These are phyloP conservation scores for Metarhizium brunneum DNA, from an alignment of 2,329 filamentous ascomycete species.

Conservation along the genomic window DNA sequence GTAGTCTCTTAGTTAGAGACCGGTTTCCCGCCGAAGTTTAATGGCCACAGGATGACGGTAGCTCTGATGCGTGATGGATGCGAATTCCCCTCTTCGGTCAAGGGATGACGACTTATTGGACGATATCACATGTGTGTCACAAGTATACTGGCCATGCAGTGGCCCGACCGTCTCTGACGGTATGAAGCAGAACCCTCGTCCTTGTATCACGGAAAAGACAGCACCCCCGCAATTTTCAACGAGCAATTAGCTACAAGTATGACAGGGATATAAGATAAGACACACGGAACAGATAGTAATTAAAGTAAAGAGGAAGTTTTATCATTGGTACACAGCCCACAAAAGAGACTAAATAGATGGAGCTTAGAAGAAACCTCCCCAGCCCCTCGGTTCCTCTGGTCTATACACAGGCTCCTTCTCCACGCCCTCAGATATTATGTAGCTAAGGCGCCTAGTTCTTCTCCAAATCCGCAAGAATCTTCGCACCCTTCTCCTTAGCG, in stretches of 20 bases:
- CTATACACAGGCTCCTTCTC: slow-evolving; percentile 45
- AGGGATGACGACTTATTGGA: background rate
- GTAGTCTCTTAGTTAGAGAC: too few relatives aligned
- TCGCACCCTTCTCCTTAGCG: slow-evolving; percentile 94
- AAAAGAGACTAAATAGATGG: slow-evolving; percentile 44
- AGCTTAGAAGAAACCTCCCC: slow-evolving; percentile 38
- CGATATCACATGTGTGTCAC: background rate
- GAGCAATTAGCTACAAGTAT: background rate
- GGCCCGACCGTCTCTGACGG: too few relatives aligned
- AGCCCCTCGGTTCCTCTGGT: slow-evolving; percentile 39
- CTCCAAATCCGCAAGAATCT: slow-evolving; percentile 96
- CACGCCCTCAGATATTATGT: slow-evolving; percentile 26
- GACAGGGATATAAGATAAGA: background rate
- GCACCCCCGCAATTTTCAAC: too few relatives aligned
- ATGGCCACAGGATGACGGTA: background rate
- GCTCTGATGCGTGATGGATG: background rate
- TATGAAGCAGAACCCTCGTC: too few relatives aligned
- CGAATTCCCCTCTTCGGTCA: background rate
- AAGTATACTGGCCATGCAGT: background rate
- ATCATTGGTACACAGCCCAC: slow-evolving; percentile 55
- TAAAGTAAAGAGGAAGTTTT: slow-evolving; percentile 33
- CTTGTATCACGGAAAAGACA: too few relatives aligned
- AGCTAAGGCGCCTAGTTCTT: slow-evolving; percentile 37
- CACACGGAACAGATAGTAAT: background rate
- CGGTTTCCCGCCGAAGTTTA: background rate